These are phyloP conservation scores for Pyricularia sp. DNA, from an alignment of 2,329 filamentous ascomycete genomes.

Conservation along the genomic window DNA sequence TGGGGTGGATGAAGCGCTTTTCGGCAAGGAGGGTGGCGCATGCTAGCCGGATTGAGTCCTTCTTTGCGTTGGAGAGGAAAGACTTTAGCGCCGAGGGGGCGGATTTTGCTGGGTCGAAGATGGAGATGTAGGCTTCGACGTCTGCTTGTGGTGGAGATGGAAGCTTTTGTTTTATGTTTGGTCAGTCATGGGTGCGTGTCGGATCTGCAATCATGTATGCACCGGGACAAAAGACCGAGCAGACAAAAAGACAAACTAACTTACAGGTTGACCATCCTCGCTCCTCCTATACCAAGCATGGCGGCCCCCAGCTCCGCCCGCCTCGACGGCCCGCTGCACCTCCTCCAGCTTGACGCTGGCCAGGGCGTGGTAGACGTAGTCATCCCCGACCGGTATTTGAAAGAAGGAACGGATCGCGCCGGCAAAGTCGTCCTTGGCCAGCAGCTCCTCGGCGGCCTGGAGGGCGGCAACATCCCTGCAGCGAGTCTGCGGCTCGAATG, in stretches of 20 bases:
- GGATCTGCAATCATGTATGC: neutral
- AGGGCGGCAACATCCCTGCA: slow-evolving; percentile 23
- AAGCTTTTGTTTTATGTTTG: slow-evolving; percentile 15
- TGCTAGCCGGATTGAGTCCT: slow-evolving; percentile 43
- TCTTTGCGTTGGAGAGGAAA: slow-evolving; percentile 50
- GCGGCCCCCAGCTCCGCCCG: slow-evolving; percentile 31
- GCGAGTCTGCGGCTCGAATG: slow-evolving; percentile 28
- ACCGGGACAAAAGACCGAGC: neutral
- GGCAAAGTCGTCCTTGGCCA: slow-evolving; percentile 28
- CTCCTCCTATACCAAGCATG: slow-evolving; percentile 34
- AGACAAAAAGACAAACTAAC: neutral
- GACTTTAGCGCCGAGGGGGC: slow-evolving; percentile 49
- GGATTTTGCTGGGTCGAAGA: slow-evolving; percentile 47
- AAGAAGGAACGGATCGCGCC: slow-evolving; percentile 31
- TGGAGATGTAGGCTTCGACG: slow-evolving; percentile 50
- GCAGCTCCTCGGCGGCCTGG: slow-evolving; percentile 21
- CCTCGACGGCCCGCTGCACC: slow-evolving; percentile 31
- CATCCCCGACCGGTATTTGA: slow-evolving; percentile 27
- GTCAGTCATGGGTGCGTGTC: neutral
- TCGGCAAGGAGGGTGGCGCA: slow-evolving; percentile 42
- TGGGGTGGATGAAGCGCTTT: slow-evolving; percentile 37
- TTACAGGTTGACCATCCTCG: slow-evolving; percentile 15
- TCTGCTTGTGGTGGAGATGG: slow-evolving; percentile 41
- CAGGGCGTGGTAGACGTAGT: slow-evolving; percentile 38
- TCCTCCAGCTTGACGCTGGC: slow-evolving; percentile 34